Evolutionary conservation across 257 asterid species (phyloP), one percentile per base, ranked within the genome.

Genomic region (Ocimum tenuiflorum): DNA sequence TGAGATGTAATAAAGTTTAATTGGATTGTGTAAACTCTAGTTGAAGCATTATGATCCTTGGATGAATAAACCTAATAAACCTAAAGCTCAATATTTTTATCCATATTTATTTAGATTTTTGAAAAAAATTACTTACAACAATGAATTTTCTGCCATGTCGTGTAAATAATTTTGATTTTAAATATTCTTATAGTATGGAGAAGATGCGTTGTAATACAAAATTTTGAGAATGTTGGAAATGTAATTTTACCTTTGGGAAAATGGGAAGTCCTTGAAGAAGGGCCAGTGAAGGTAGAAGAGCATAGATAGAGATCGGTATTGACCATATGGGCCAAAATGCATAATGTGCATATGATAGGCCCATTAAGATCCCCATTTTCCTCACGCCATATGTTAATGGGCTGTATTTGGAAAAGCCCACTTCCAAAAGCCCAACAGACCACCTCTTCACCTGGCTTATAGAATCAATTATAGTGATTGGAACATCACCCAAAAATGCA

Each of bases 401-500:
- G 70, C 82, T 86, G 6, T 73, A 82, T 58, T 75, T 82, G 15
- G 84, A 79, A 29, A 88, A 79, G 51, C 60, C 83, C 60, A 88
- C 94, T 69, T 88, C 91, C 8, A 80, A 58, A 12, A 84, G 85
- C 57, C 96, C 96, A 27, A 88, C 69, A 0, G 72, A 71, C 94
- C 95, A 86, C 31, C 96, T 70, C 69, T 73, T 86, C 11, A 11
- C 66, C 60, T 86, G 96, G 76, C 60, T 77, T 8, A 88, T 31
- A 6, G 53, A 81, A 73, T 81, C 96, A 64, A 3, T 47, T 1
- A 86, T 78, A 64, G 88, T 56, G n/a, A 81, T 84, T 0, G 95
- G 96, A 8, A 73, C 42, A 39, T 80, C 94, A 4, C 95, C 95
- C 38, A 89, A 68, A 73, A 85, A 90, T 27, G 96, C 95, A 53